Conservation (phyloP, 208 protist genomes). For the Crithidia brevicula region DNA sequence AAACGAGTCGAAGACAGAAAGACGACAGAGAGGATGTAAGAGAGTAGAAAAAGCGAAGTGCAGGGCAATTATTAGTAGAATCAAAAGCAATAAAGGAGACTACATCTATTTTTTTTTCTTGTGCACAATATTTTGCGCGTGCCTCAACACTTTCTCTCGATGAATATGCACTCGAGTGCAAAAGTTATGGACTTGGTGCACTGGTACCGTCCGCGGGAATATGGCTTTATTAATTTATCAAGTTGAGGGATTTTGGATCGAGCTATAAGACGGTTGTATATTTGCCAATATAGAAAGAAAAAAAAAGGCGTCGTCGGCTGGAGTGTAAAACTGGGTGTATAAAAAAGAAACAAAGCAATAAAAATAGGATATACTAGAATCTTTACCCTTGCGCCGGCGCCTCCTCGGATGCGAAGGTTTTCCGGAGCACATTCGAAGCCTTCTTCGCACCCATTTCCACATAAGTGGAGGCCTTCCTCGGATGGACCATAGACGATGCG, state of each 20-base stretch:
- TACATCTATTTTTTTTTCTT: not conserved
- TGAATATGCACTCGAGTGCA: not conserved
- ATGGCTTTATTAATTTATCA: too few relatives aligned
- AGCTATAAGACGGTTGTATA: not conserved
- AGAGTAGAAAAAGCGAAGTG: not conserved
- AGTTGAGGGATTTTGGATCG: too few relatives aligned
- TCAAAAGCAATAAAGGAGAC: not conserved
- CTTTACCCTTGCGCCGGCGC: slow-evolving; percentile 6
- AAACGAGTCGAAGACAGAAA: slow-evolving; percentile 15
- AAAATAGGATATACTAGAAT: slow-evolving; percentile 3
- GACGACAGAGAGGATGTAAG: slow-evolving; percentile 1
- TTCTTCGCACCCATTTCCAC: slow-evolving; percentile 51
- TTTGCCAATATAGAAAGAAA: slow-evolving; percentile 14
- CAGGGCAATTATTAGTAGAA: not conserved
- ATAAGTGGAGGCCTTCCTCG: slow-evolving; percentile 55
- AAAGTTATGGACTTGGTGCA: too few relatives aligned
- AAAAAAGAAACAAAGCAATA: slow-evolving; percentile 4
- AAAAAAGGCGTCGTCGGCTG: not conserved
- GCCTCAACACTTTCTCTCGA: not conserved
- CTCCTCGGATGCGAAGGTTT: slow-evolving; percentile 26
- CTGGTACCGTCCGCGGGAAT: too few relatives aligned
- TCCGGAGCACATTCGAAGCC: slow-evolving; percentile 19
- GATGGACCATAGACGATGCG: slow-evolving; percentile 58
- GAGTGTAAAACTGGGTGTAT: slow-evolving; percentile 7
- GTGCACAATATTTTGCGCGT: not conserved